These are phyloP conservation scores for Globisporangium apiculatum DNA, from an alignment of 352 stramenopile genomes.

Conservation along the genomic window DNA sequence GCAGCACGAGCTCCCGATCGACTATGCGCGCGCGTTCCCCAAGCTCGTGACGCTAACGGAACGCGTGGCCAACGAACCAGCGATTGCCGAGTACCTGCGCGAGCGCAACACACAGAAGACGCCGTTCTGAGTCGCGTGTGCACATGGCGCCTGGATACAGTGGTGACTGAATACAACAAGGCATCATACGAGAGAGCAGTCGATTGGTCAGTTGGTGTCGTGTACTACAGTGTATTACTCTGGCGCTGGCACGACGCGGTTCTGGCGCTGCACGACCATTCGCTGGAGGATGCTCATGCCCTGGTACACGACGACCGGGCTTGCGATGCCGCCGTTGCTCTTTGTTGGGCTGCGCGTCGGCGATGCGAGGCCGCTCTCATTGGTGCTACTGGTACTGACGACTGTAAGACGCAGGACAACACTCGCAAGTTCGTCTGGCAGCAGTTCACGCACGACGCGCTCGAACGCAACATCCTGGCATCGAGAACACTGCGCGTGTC, in stretches of 20 bases:
- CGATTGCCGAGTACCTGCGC: conserved; percentile 11
- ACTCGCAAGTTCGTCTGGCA: conserved; percentile 3
- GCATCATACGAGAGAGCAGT: too few species aligned
- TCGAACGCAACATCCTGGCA: conserved; percentile 2
- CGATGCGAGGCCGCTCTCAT: neutral
- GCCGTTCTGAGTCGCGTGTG: neutral
- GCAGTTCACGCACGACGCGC: conserved; percentile 4
- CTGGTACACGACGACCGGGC: conserved; percentile 4
- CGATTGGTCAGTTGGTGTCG: too few species aligned
- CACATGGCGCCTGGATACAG: neutral
- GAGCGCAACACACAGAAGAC: conserved; percentile 5
- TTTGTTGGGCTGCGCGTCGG: conserved; percentile 6
- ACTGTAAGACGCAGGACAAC: neutral
- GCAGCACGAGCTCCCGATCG: conserved; percentile 10
- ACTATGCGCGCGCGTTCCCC: conserved; percentile 19
- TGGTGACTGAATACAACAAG: neutral
- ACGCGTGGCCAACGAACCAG: conserved; percentile 4
- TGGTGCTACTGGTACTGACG: neutral
- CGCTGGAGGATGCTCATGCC: conserved; percentile 42
- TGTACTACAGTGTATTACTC: neutral
- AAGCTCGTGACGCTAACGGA: conserved; percentile 13
- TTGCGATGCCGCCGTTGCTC: neutral
- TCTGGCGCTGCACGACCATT: conserved; percentile 49
- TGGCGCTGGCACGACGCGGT: conserved; percentile 27
- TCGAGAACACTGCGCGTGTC: neutral